phyloP scores from a whole-genome alignment of 768 basidiomycete species.

The Solioccasus polychromus region DNA sequence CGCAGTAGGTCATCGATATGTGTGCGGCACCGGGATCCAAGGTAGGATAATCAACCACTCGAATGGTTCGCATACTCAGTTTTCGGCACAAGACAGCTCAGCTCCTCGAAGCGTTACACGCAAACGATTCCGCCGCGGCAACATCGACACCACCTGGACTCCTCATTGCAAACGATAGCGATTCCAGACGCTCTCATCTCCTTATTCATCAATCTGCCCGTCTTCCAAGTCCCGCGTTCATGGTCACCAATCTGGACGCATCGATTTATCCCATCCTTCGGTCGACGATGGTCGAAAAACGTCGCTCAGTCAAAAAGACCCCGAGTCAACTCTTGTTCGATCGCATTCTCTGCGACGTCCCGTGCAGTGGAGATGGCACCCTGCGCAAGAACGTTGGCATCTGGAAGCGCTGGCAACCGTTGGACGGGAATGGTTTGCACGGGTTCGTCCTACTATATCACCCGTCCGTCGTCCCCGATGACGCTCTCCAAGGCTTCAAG shows the following conservation, averaged over 20 bases:
- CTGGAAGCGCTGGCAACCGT: constrained; percentile 88
- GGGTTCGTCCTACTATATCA: constrained; percentile 44
- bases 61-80: not conserved
- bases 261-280: constrained; percentile 75
- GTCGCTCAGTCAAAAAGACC: constrained; percentile 36
- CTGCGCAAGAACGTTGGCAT: constrained; percentile 92
- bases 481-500: constrained; percentile 62
- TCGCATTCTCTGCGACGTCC: constrained; percentile 93
- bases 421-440: constrained; percentile 91
- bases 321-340: constrained; percentile 74
- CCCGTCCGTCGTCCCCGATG: constrained; percentile 5
- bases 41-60: constrained; percentile 36
- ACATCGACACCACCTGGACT: constrained; percentile 78
- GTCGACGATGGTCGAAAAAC: constrained; percentile 15
- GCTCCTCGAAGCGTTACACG: constrained; percentile 91
- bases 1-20: constrained; percentile 84
- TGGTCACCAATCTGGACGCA: constrained; percentile 97
- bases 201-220: constrained; percentile 97
- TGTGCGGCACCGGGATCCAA: constrained; percentile 99
- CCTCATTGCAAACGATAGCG: constrained; percentile 92
- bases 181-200: constrained; percentile 90
- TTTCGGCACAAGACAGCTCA: constrained; percentile 71
- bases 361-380: constrained; percentile 97
- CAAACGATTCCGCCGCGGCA: constrained; percentile 61
- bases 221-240: constrained; percentile 84